phyloP scores from a whole-genome alignment of 73 alveolate species.

The Durusdinium trenchii region DNA sequence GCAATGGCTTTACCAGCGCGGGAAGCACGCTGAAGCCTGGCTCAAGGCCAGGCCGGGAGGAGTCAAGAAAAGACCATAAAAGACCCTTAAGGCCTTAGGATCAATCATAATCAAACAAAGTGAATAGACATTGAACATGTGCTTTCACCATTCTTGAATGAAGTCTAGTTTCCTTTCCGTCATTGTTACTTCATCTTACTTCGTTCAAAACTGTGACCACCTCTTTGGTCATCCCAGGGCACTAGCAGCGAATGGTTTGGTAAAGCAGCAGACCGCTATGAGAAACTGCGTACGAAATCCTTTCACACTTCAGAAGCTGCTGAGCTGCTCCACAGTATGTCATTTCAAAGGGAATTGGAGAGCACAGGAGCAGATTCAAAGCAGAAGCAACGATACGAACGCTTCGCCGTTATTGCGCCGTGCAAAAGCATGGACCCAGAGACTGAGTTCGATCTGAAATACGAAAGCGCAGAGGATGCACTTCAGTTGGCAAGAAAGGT shows the following conservation, averaged over 20 bases:
- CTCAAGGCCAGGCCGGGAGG: not conserved
- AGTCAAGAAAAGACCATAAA: too few species aligned
- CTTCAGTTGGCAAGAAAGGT: slow-evolving; percentile 80
- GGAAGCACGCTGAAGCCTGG: slow-evolving; percentile 32
- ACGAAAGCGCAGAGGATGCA: slow-evolving; percentile 23
- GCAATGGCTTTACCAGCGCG: slow-evolving; percentile 13
- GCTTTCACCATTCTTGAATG: too few species aligned
- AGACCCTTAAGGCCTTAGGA: too few species aligned
- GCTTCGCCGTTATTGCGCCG: slow-evolving; percentile 55
- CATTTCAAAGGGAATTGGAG: slow-evolving; percentile 42
- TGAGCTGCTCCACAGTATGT: slow-evolving; percentile 42
- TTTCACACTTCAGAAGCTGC: slow-evolving; percentile 15
- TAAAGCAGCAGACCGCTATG: slow-evolving; percentile 51
- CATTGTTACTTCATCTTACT: too few species aligned
- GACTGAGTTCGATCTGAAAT: slow-evolving; percentile 48
- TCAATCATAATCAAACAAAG: too few species aligned
- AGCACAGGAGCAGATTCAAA: slow-evolving; percentile 67
- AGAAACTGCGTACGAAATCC: slow-evolving; percentile 17
- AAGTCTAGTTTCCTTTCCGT: too few species aligned
- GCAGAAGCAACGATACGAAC: slow-evolving; percentile 52
- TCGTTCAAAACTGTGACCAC: too few species aligned
- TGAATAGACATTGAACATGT: too few species aligned
- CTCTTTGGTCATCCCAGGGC: too few species aligned
- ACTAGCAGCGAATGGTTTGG: slow-evolving; percentile 53
- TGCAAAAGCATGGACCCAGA: slow-evolving; percentile 78